Conservation (phyloP, 805 yeast genomes). For the Candida awuae region DNA sequence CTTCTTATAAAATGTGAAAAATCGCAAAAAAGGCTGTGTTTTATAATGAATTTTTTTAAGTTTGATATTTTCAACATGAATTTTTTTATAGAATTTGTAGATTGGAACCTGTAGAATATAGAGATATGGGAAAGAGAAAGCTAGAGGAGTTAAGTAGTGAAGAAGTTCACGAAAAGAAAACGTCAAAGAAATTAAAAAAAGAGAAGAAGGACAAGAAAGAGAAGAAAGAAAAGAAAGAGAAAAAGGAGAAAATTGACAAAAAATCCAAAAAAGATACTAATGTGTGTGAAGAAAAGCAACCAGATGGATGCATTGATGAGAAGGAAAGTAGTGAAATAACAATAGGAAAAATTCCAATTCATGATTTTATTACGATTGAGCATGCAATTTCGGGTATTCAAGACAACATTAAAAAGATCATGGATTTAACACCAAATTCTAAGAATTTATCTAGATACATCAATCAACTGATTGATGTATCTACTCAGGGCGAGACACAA, state of each 20-base stretch:
- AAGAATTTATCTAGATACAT: conserved; percentile 33
- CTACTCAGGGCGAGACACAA: background rate
- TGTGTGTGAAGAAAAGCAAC: conserved; percentile 1
- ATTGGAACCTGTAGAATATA: no score
- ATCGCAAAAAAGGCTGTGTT: no score
- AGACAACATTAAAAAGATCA: conserved; percentile 40
- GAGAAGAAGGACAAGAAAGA: conserved; percentile 7
- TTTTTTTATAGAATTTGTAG: no score
- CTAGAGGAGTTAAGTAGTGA: background rate
- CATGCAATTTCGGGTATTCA: conserved; percentile 47
- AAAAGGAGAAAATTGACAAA: conserved; percentile 3
- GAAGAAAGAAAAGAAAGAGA: conserved; percentile 6
- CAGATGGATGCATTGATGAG: conserved; percentile 5
- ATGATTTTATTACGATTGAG: conserved; percentile 30
- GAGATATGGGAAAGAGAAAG: conserved; percentile 3
- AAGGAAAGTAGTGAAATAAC: conserved; percentile 1
- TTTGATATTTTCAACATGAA: no score
- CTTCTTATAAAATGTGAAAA: conserved; percentile 18
- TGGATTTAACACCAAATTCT: conserved; percentile 50
- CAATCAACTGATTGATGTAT: conserved; percentile 1
- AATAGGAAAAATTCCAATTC: conserved; percentile 6
- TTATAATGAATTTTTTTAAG: no score
- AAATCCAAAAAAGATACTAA: conserved; percentile 5
- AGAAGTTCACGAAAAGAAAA: background rate
- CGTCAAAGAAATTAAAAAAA: conserved; percentile 1